Base-by-base conservation (phyloP, 2,329 filamentous ascomycete genomes). In the Ceratocystis smalleyi region DNA sequence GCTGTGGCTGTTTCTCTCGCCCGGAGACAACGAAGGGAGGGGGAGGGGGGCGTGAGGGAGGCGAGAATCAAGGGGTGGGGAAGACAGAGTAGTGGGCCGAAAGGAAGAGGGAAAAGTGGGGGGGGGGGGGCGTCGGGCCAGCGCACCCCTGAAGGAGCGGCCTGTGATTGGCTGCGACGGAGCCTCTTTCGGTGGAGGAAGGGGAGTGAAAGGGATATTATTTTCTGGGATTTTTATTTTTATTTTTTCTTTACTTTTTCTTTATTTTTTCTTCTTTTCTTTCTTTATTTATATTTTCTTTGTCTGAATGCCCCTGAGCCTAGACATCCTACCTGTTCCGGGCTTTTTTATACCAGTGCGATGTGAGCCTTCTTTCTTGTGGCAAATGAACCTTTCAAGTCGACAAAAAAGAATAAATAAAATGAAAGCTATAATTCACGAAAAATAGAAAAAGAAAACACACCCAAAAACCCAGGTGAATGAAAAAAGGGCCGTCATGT, bases 391-490 rank as follows among this genome's bases (percentile, higher is more conserved):
- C 54, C 12, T 32, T 19, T 30, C 15, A n/a, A n/a, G 51, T 27
- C 4, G 43, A 19, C 43, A 24, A 7, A 22, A 27, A 45, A 49
- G 22, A 32, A 27, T 0, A 63, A 30, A 51, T 2, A 32, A 60
- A 40, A 40, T 4, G 7, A 35, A 12, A 27, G 27, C 27, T 27
- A 27, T 27, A 27, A 27, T 27, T n/a, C 43, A 45, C n/a, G 49
- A 5, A 62, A 17, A 54, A 19, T 1, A 22, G n/a, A 45, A 51
- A 55, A 45, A 24, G 6, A 55, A 30, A 51, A 7, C 19, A 60
- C 2, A 63, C 54, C 47, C 19, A 57, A 62, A 60, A 17, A 66
- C 10, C 19, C 55, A n/a, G 61, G 59, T 19, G 40, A 51, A 49
- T 51, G n/a, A 47, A 59, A 7, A 59, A 63, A 22, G 24, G 24